Conservation (phyloP, 2,329 filamentous ascomycete genomes). For the Penicillium olsonii region DNA sequence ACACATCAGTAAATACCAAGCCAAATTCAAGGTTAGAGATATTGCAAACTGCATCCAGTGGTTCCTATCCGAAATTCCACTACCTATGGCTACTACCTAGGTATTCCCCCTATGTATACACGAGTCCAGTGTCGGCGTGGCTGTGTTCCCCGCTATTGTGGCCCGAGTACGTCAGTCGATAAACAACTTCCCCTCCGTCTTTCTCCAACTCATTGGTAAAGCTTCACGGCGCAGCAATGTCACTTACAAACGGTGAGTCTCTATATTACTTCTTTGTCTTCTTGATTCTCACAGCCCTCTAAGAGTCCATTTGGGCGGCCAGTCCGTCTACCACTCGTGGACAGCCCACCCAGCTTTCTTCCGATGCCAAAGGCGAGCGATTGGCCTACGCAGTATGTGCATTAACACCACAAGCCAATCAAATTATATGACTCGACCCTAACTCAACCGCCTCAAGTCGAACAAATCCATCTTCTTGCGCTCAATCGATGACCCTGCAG, state of each 20-base stretch:
- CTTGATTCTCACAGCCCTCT: slow-evolving; percentile 17
- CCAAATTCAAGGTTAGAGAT: too few species aligned
- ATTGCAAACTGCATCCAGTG: too few species aligned
- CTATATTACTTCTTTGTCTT: background rate
- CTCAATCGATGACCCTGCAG: slow-evolving; percentile 84
- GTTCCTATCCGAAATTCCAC: too few species aligned
- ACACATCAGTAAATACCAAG: too few species aligned
- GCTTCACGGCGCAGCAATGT: slow-evolving; percentile 35
- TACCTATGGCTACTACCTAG: too few species aligned
- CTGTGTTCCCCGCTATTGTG: slow-evolving; percentile 16
- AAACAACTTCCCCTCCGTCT: slow-evolving; percentile 17
- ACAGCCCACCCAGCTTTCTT: slow-evolving; percentile 83
- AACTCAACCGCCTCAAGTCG: slow-evolving; percentile 57
- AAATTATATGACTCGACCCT: background rate
- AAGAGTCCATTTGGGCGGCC: slow-evolving; percentile 78
- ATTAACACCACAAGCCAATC: background rate
- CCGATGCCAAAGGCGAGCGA: slow-evolving; percentile 84
- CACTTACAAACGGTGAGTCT: slow-evolving; percentile 46
- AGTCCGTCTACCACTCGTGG: slow-evolving; percentile 81
- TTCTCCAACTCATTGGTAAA: slow-evolving; percentile 5
- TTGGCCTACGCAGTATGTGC: slow-evolving; percentile 83
- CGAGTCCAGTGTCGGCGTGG: background rate
- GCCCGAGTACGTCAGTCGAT: slow-evolving; percentile 22
- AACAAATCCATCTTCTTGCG: slow-evolving; percentile 97
- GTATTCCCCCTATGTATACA: too few species aligned